Evolutionary conservation across 495 filamentous ascomycete genomes (phyloP), one percentile per base, ranked within the genome.

Genomic region (Schizothecium vesticola): DNA sequence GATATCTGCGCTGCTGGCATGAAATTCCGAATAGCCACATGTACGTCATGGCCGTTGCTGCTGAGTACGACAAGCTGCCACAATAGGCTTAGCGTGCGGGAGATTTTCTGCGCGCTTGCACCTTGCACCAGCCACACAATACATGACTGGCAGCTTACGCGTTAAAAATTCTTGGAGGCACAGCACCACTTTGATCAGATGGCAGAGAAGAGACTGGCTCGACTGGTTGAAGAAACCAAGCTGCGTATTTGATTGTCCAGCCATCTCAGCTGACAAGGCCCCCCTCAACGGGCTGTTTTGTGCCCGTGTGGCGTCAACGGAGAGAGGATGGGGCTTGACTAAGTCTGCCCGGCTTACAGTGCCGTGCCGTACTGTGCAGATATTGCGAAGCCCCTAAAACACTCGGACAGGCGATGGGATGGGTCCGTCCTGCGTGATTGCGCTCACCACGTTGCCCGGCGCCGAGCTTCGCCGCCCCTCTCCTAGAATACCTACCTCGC

Each of bases 1-100:
- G 28, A 13, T 5, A 23, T 59, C 22, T 16, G 22, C 26, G 23
- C 13, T 59, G 56, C n/a, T n/a, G 24, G 9, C 22, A 31, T 24
- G 21, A 19, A 2, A 21, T 28, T 64, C 25, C 16, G 36, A 58
- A 67, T 64, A 62, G 33, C 59, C 12, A 57, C 63, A 66, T 63
- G 23, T 61, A 62, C 67, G 63, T 69, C 67, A 66, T 69, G 26
- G 19, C 4, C 29, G 26, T 31, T 22, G 7, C 21, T 56, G 31
- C 56, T 63, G 31, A 58, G 36, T 60, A 69, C n/a, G 22, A 7
- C 29, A 28, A 28, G 36, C 22, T 67, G 60, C 70, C 67, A 36
- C 22, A 61, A 69, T 6, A n/a, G 65, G 69, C 43, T 62, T 70
- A 67, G 65, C 56, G 25, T 57, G 13, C n/a, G 36, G 25, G 28